Base-by-base conservation (phyloP, 2,329 filamentous ascomycete genomes). In the Aspergillus sp. region DNA sequence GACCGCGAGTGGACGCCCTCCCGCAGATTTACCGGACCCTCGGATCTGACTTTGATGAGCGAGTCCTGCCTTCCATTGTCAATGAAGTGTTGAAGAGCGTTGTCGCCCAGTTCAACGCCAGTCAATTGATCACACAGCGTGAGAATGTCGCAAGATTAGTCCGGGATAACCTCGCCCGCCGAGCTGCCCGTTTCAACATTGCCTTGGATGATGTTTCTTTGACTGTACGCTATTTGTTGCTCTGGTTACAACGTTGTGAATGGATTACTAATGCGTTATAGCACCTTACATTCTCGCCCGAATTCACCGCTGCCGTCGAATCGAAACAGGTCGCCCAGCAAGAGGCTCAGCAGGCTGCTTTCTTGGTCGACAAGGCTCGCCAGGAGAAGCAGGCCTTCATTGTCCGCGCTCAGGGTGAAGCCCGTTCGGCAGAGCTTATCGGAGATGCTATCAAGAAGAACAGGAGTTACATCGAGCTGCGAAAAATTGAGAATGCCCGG, bases 311-410 rank as follows among this genome's bases (percentile, higher is more conserved):
- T 49, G 82, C 82, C 22, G 82, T 85, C 59, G 82, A 84, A 70
- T 81, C 82, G 63, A 85, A 85, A 68, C 82, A 85, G 66, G 82
- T 85, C 48, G 82, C 82, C 20, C 82, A 85, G 62, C 93, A 98
- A 76, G 93, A 98, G 70, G 93, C 93, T 30, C 93, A 98, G 74
- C 84, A 93, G 55, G 93, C 93, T 30, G 93, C 93, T 52, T 98
- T 98, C 75, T 80, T 98, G 45, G 93, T 98, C 58, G 93, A 98
- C 83, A 96, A 97, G 77, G 93, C 93, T 46, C 85, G 93, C 59
- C 93, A 98, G 74, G 93, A 98, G 81, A 98, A 98, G 80, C 93
- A 98, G 75, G 93, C 93, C 61, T 96, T 90, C 77, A 90, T 98
- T 48, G 93, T 98, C 66, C 89, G 90, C 74, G 93, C 93, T 3